Evolutionary conservation across 192 early-diverging fungal species (phyloP), one percentile per base, ranked within the genome.

Genomic region (Coemansia sp.): DNA sequence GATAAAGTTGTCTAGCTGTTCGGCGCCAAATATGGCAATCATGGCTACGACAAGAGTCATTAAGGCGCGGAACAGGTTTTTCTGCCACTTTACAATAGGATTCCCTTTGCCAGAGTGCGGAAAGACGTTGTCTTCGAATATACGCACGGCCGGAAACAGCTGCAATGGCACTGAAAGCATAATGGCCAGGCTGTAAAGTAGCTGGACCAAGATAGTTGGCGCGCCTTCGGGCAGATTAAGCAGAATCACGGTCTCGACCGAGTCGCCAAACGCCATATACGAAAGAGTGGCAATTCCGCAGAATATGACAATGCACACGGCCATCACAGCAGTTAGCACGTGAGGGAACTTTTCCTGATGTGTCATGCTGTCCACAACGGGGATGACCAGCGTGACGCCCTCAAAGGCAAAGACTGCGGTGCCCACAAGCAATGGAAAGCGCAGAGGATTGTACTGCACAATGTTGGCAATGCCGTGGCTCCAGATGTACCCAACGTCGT

Each of bases 321-420:
- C 73, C 79, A 95, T 87, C 40, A 89, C 86, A 0, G 83, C 69
- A 5, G 89, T 87, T 40, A 98, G 75, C 17, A 97, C 94, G 40
- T 66, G 70, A 23, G 86, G 86, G 63, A 98, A 96, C 66, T 90
- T 86, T 57, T 92, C 84, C 17, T 94, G 93, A 20, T 88, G 84
- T 83, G 90, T 91, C 96, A 98, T 98, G 21, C 84, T 83, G 63
- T 87, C 86, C 5, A 86, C 86, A 52, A 88, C 87, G 10, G 87
- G 87, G 49, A 88, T 84, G 10, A 88, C 87, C 28, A 93, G 73
- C 51, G 93, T 92, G 64, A 97, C 92, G 55, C 93, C 90, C 81
- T 92, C 92, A 68, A 89, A 97, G 4, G 89, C 85, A 79, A 88
- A 95, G 56, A 94, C 91, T 34, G 96, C 96, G 14, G 96, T 98